Base-by-base conservation (phyloP, 1,284 basidiomycete species). In the Athelia sp. region DNA sequence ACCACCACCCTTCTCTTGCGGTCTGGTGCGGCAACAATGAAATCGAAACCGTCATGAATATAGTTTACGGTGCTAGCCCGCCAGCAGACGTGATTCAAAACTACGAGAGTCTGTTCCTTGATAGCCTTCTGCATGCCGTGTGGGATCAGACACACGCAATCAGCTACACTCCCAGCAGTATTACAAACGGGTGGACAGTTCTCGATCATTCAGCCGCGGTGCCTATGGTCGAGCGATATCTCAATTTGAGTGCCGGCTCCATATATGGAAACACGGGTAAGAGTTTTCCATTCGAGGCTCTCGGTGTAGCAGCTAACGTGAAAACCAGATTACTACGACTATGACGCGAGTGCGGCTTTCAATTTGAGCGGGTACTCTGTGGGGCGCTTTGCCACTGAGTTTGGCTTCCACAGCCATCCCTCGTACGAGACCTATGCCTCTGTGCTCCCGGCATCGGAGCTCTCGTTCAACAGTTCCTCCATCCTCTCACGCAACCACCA, bases 11-110 rank as follows among this genome's bases (percentile, higher is more conserved):
- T 15, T 71, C 69, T 55, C 66, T 66, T 49, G 70, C 64, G n/a
- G 68, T 70, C 47, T 73, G 72, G 72, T 70, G 70, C 6, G 72
- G 71, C n/a, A 71, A 71, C 32, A 72, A 73, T 54, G 71, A 74
- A 57, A 72, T 71, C 49, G 70, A 71, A 55, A 29, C 43, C 43
- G 26, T 22, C 32, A n/a, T 43, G 3, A 18, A 17, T 46, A 11
- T 15, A 6, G 24, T 15, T 45, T 15, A 15, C 23, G 29, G 18
- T 23, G 35, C 18, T 47, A 23, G 14, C 15, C 44, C 44, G 18
- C 24, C 4, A 13, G 19, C 11, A 11, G 21, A 11, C 19, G 19
- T 43, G 11, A n/a, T n/a, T n/a, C 14, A 43, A 19, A 42, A 71
- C 67, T 70, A 59, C 47, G 62, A 67, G 18, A 60, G 59, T 1